A percentile compares a stretch with the other conserved stretches of the same genome.
Conservation (phyloP, 2,329 filamentous ascomycete species). For the Pyrenochaeta sp. region DNA sequence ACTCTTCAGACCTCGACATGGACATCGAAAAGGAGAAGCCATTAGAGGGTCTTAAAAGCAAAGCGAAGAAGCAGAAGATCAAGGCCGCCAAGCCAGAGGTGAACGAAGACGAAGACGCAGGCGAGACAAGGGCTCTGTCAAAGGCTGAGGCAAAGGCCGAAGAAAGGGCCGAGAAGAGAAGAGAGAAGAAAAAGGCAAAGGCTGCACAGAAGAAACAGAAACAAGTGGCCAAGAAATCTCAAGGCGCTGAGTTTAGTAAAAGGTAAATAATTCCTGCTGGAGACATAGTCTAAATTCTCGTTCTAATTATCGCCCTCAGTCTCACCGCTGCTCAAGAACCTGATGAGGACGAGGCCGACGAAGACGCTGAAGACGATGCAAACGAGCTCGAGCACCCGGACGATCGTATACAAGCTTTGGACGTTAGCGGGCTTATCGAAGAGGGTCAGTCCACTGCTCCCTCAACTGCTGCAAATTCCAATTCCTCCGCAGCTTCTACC, state of each 20-base stretch:
- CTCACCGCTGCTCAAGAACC: constrained; percentile 30
- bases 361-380: constrained; percentile 30
- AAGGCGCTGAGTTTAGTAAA: constrained; percentile 39
- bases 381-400: constrained; percentile 38
- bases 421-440: constrained; percentile 49
- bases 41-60: constrained; percentile 48
- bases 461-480: constrained; percentile 44
- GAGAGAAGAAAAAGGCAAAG: constrained; percentile 58
- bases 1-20: constrained; percentile 46
- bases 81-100: constrained; percentile 29
- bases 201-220: constrained; percentile 50
- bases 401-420: constrained; percentile 44
- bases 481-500: constrained; percentile 52
- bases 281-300: not conserved
- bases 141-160: constrained; percentile 52
- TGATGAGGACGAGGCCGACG: constrained; percentile 39
- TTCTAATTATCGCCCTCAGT: constrained; percentile 3
- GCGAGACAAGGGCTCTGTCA: constrained; percentile 49
- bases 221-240: constrained; percentile 39
- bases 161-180: constrained; percentile 56
- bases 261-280: not conserved
- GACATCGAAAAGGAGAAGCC: constrained; percentile 50
- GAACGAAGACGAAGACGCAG: constrained; percentile 49
- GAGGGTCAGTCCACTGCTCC: constrained; percentile 46
- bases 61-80: constrained; percentile 56